These are phyloP conservation scores for Pseudogymnoascus sp. DNA, from an alignment of 2,329 filamentous ascomycete genomes.

Conservation along the genomic window DNA sequence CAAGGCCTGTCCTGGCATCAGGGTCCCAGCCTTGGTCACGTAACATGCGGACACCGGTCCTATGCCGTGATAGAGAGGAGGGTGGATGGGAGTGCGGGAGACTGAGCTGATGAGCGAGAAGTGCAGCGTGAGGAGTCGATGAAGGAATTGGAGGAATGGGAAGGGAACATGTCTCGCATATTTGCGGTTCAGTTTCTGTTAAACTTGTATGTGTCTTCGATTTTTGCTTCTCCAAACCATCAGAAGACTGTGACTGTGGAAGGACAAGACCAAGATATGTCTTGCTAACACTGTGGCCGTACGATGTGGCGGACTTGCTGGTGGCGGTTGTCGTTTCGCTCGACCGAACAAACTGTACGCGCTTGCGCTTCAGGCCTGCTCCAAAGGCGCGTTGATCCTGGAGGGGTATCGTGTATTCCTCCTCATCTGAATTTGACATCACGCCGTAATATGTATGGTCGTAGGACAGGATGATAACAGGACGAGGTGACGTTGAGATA, in stretches of 20 bases:
- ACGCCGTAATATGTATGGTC: neutral
- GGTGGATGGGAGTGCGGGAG: slow-evolving; percentile 65
- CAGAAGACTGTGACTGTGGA: slow-evolving; percentile 10
- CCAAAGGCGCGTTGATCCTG: slow-evolving; percentile 55
- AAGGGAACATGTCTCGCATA: slow-evolving; percentile 57
- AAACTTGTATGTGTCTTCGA: neutral
- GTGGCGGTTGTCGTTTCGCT: slow-evolving; percentile 20
- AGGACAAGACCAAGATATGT: slow-evolving; percentile 63
- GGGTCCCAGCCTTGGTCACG: slow-evolving; percentile 68
- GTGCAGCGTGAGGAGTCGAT: slow-evolving; percentile 47
- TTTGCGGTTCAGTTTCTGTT: slow-evolving; percentile 12
- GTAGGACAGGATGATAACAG: neutral
- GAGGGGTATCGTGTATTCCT: slow-evolving; percentile 48
- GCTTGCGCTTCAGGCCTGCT: slow-evolving; percentile 56
- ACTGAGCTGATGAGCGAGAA: slow-evolving; percentile 65
- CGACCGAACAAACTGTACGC: slow-evolving; percentile 49
- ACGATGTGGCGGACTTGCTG: slow-evolving; percentile 18
- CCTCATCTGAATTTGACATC: slow-evolving; percentile 36
- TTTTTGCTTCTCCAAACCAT: neutral
- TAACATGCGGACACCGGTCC: slow-evolving; percentile 64
- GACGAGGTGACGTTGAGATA: slow-evolving; percentile 2
- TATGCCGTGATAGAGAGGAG: slow-evolving; percentile 61
- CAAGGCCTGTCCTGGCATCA: slow-evolving; percentile 65
- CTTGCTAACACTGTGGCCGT: slow-evolving; percentile 35
- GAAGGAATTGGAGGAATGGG: slow-evolving; percentile 44